These are phyloP conservation scores for Termitomyces sp. DNA, from an alignment of 768 basidiomycete genomes.

Conservation along the genomic window DNA sequence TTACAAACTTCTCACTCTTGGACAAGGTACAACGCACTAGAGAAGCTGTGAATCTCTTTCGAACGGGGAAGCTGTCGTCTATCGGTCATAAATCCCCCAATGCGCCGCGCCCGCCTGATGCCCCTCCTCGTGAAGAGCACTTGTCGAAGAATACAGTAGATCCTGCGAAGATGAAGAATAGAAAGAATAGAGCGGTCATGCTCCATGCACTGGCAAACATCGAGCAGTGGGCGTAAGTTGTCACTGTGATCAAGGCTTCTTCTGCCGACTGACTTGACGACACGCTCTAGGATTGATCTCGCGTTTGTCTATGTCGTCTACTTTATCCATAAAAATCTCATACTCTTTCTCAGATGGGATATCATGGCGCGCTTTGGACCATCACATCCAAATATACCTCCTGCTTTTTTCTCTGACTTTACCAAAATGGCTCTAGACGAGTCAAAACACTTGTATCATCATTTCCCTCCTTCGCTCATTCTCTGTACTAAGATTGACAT, in stretches of 20 bases:
- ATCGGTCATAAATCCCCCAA: slow-evolving; percentile 55
- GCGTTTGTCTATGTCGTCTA: slow-evolving; percentile 43
- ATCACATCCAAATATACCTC: slow-evolving; percentile 55
- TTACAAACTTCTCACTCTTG: not conserved
- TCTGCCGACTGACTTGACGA: not conserved
- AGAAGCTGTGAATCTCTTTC: slow-evolving; percentile 65
- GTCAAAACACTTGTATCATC: slow-evolving; percentile 68
- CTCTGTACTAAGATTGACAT: not conserved
- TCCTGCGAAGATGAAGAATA: slow-evolving; percentile 53
- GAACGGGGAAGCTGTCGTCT: slow-evolving; percentile 63
- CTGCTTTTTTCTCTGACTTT: slow-evolving; percentile 78
- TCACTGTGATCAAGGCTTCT: not conserved
- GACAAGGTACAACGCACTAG: slow-evolving; percentile 64
- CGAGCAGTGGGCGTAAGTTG: slow-evolving; percentile 85
- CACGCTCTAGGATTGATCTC: slow-evolving; percentile 56
- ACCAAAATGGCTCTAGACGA: slow-evolving; percentile 85
- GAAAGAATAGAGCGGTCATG: slow-evolving; percentile 70
- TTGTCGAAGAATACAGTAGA: slow-evolving; percentile 51
- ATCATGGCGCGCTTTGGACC: slow-evolving; percentile 78
- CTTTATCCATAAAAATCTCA: not conserved
- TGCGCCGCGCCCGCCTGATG: slow-evolving; percentile 54
- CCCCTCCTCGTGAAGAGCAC: slow-evolving; percentile 57
- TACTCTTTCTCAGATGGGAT: slow-evolving; percentile 56
- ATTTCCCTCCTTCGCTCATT: not conserved
- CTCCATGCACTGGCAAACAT: slow-evolving; percentile 82